Conservation (phyloP, 1,139 yeast genomes). For the Ogataea hybrid region DNA sequence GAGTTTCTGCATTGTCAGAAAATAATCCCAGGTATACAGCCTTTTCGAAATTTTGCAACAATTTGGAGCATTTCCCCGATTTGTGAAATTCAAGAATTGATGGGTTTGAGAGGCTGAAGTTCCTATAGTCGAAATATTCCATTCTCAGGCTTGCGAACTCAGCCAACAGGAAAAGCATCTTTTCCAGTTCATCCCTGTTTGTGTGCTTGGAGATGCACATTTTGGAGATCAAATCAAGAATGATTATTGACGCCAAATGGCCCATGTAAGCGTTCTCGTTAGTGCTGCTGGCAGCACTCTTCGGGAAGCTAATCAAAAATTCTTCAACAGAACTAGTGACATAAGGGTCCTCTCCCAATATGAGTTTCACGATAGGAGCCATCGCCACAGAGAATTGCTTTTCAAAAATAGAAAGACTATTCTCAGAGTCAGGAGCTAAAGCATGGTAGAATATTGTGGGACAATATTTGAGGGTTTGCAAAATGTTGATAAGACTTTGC, state of each 20-base stretch:
- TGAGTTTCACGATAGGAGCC: constrained; percentile 21
- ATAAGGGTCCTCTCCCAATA: constrained; percentile 20
- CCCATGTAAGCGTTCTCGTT: constrained; percentile 17
- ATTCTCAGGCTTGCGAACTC: constrained; percentile 22
- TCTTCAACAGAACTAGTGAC: constrained; percentile 19
- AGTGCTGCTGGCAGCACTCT: constrained; percentile 18
- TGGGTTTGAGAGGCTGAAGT: constrained; percentile 10
- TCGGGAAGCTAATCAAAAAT: constrained; percentile 25
- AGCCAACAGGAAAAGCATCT: constrained; percentile 21
- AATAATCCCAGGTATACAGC: constrained; percentile 26
- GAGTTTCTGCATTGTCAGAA: constrained; percentile 27
- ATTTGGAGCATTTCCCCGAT: constrained; percentile 19
- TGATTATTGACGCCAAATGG: constrained; percentile 23
- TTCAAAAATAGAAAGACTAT: constrained; percentile 20
- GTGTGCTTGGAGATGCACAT: constrained; percentile 20
- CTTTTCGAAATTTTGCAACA: constrained; percentile 26
- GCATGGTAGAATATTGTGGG: constrained; percentile 26
- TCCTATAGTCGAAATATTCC: constrained; percentile 13
- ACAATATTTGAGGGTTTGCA: constrained; percentile 22
- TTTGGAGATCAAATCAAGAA: constrained; percentile 26
- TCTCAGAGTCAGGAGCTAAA: constrained; percentile 1
- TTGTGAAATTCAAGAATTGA: constrained; percentile 17
- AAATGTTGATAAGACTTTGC: constrained; percentile 22
- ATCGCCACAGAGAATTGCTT: constrained; percentile 20
- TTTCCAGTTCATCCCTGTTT: constrained; percentile 17